Evolutionary conservation across 2,329 filamentous ascomycete species (phyloP).

Genomic region (Cercospora canescens): DNA sequence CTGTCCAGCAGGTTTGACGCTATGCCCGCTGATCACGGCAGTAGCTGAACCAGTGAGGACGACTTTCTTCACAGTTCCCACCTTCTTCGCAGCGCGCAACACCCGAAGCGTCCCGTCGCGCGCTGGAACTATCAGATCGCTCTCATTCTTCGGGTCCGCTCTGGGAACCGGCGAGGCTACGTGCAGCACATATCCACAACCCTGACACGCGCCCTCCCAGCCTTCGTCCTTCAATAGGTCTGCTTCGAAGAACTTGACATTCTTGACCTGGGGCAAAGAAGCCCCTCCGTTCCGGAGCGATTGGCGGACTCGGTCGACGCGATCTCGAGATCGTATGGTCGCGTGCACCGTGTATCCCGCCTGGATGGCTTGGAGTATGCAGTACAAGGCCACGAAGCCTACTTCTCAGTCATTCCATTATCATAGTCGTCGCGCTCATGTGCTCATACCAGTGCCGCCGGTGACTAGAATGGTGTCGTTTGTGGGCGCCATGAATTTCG

Average conservation of each 20-base stretch:
- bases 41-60: not conserved
- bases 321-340: constrained; percentile 30
- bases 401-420: not conserved
- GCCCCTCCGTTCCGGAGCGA: constrained; percentile 19
- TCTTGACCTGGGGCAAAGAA: not conserved
- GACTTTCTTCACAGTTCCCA: not conserved
- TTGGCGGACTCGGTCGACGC: constrained; percentile 26
- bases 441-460: constrained; percentile 44
- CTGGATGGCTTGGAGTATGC: constrained; percentile 30
- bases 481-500: constrained; percentile 9
- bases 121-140: not conserved
- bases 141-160: not conserved
- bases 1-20: not conserved
- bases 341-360: constrained; percentile 35
- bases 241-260: not conserved
- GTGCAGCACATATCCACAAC: not conserved
- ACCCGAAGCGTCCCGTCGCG: not conserved
- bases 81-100: not conserved
- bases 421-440: not conserved
- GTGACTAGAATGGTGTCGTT: constrained; percentile 44
- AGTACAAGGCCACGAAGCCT: constrained; percentile 42
- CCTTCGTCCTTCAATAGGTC: not conserved
- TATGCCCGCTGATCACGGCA: not conserved
- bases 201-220: not conserved
- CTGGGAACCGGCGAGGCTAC: not conserved